Percentiles rank a stretch among this genome's conserved stretches.
phyloP scores from a whole-genome alignment of 495 filamentous ascomycete genomes.

The Margaritispora aquatica region DNA sequence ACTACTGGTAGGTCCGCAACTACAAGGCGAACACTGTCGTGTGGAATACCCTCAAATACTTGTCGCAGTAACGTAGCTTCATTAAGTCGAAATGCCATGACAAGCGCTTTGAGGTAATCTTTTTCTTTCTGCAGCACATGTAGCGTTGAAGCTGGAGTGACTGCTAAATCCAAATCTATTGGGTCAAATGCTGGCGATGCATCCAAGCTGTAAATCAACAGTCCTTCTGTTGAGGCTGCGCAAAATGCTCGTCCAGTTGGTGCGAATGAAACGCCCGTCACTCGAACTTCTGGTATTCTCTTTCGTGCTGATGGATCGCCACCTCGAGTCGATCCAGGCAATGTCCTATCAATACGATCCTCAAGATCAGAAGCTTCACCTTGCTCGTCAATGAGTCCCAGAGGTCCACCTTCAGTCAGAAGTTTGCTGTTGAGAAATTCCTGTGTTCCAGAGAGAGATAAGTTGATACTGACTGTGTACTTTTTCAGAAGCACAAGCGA shows the following conservation, averaged over 20 bases:
- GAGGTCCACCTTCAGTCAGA: slow-evolving; percentile 84
- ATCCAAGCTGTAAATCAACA: slow-evolving; percentile 89
- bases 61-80: slow-evolving; percentile 66
- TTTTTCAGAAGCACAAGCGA: slow-evolving; percentile 90
- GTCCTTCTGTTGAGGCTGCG: slow-evolving; percentile 88
- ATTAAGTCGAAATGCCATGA: slow-evolving; percentile 96
- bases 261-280: slow-evolving; percentile 77
- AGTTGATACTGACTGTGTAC: slow-evolving; percentile 88
- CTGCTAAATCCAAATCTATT: slow-evolving; percentile 87
- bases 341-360: slow-evolving; percentile 70
- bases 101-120: slow-evolving; percentile 83
- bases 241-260: slow-evolving; percentile 88
- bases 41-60: slow-evolving; percentile 80
- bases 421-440: slow-evolving; percentile 90
- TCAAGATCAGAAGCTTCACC: slow-evolving; percentile 88
- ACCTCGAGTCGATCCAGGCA: slow-evolving; percentile 79
- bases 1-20: slow-evolving; percentile 74
- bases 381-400: slow-evolving; percentile 72
- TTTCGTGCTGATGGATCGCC: slow-evolving; percentile 76
- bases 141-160: slow-evolving; percentile 79
- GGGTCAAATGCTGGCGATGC: slow-evolving; percentile 79
- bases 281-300: slow-evolving; percentile 76
- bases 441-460: slow-evolving; percentile 90
- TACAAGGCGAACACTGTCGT: slow-evolving; percentile 67
- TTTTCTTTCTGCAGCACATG: slow-evolving; percentile 63